Conservation (phyloP, 2,329 filamentous ascomycete species). For the Penicillium sumatraense region DNA sequence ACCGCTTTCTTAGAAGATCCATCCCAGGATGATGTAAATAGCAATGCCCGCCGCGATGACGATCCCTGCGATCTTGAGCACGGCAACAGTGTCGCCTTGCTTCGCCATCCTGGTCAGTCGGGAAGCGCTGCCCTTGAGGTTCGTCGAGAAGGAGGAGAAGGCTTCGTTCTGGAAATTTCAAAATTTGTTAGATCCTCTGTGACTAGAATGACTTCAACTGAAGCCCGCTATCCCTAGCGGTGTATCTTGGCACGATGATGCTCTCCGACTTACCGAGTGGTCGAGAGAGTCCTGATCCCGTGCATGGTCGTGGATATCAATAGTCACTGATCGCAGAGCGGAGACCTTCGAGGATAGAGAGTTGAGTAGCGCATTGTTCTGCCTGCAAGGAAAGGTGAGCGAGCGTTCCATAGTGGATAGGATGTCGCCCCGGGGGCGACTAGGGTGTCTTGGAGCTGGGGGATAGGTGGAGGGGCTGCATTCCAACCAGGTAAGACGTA, state of each 20-base stretch:
- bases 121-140: conserved; percentile 80
- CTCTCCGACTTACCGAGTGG: conserved; percentile 68
- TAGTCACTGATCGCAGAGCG: conserved; percentile 87
- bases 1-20: conserved; percentile 56
- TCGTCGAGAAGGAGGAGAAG: conserved; percentile 83
- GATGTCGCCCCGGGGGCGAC: background rate
- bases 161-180: conserved; percentile 70
- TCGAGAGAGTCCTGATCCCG: conserved; percentile 87
- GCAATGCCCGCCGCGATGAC: conserved; percentile 73
- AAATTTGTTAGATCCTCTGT: conserved; percentile 1
- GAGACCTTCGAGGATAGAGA: conserved; percentile 91
- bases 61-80: conserved; percentile 86
- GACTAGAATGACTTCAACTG: background rate
- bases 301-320: conserved; percentile 98
- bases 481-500: conserved; percentile 38
- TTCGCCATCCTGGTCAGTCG: conserved; percentile 89
- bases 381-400: conserved; percentile 50
- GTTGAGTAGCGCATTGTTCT: conserved; percentile 93
- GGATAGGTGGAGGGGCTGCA: background rate
- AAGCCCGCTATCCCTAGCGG: background rate
- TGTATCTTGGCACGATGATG: background rate
- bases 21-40: conserved; percentile 72
- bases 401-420: background rate
- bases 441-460: background rate
- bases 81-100: conserved; percentile 85